Evolutionary conservation across 495 filamentous ascomycete species (phyloP).

Genomic region (Aspergillus baeticus): DNA sequence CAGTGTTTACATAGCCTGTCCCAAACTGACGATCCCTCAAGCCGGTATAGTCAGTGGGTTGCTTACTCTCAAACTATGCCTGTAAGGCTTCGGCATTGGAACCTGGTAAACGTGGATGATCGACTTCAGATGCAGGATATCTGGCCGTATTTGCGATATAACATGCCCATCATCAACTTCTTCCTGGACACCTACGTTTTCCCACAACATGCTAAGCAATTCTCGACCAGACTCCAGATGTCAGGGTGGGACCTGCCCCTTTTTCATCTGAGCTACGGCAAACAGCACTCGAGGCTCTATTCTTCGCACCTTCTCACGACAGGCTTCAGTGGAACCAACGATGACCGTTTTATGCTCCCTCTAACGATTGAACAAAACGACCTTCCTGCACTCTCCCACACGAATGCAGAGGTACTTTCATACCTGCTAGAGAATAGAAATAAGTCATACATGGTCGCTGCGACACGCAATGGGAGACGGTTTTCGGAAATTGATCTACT

Average conservation of each 20-base stretch:
- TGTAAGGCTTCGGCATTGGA: conserved; percentile 41
- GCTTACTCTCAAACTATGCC: conserved; percentile 35
- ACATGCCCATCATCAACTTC: conserved; percentile 55
- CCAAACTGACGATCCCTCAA: conserved; percentile 52
- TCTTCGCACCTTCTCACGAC: no score
- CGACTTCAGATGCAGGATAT: conserved; percentile 37
- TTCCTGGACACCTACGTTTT: conserved; percentile 62
- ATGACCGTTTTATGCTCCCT: conserved; percentile 57
- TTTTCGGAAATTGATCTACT: conserved; percentile 16
- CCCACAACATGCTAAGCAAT: conserved; percentile 59
- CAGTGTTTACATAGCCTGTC: conserved; percentile 46
- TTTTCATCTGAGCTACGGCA: not conserved
- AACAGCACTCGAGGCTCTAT: conserved; percentile 31
- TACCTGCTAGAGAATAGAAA: conserved; percentile 45
- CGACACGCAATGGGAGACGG: not conserved
- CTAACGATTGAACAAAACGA: conserved; percentile 57
- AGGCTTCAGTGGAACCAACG: conserved; percentile 73
- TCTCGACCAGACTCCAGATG: conserved; percentile 58
- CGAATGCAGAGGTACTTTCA: conserved; percentile 62
- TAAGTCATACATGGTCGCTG: conserved; percentile 2
- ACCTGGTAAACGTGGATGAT: conserved; percentile 60
- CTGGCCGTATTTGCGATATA: conserved; percentile 50
- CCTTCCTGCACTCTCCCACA: conserved; percentile 52
- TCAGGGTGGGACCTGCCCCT: conserved; percentile 66
- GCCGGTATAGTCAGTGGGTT: conserved; percentile 57